Evolutionary conservation across 1,284 basidiomycete genomes (phyloP), one percentile per base, ranked within the genome.

Genomic region (Malassezia psittaci): DNA sequence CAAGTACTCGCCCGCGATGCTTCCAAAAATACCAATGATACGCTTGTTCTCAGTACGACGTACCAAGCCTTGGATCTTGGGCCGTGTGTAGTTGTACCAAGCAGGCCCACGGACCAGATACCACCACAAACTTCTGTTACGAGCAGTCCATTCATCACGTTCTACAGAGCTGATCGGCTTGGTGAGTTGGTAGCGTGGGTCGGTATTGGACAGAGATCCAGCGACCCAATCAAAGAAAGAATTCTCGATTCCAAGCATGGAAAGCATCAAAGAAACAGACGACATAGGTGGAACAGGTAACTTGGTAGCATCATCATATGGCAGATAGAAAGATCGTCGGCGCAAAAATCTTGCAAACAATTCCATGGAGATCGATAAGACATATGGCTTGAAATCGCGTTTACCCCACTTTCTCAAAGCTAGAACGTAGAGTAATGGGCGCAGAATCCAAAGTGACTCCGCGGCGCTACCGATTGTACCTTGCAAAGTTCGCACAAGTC

Each of bases 81-180:
- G 86, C 4, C 55, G 21, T 35, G 90, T 93, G 77, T 83, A 91
- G 3, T 81, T 79, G 61, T 86, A 78, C 91, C 91, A 96, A 52
- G 91, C 82, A 5, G 87, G 84, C 24, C 90, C 90, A 36, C 88
- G 83, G 60, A 96, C 78, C 48, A 94, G 79, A 75, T 91, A 91
- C 83, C 85, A 87, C 33, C 86, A 76, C 57, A 96, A 80, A 61
- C 86, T 83, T 45, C 85, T 81, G 72, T 90, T 88, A 62, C 89
- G 79, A 50, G 82, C 80, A 15, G 86, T 82, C 69, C 93, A 88
- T 74, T 94, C 90, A 11, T 76, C 62, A 44, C 63, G 60, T 53
- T 78, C 77, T 15, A 77, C 67, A 32, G 72, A 59, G 32, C 69
- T 75, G 52, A 68, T 61, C 41, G 72, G 68, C 37, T 63, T 51